Evolutionary conservation across 1,284 basidiomycete genomes (phyloP), one percentile per base, ranked within the genome.

Genomic region (Fomitopsis palustris): DNA sequence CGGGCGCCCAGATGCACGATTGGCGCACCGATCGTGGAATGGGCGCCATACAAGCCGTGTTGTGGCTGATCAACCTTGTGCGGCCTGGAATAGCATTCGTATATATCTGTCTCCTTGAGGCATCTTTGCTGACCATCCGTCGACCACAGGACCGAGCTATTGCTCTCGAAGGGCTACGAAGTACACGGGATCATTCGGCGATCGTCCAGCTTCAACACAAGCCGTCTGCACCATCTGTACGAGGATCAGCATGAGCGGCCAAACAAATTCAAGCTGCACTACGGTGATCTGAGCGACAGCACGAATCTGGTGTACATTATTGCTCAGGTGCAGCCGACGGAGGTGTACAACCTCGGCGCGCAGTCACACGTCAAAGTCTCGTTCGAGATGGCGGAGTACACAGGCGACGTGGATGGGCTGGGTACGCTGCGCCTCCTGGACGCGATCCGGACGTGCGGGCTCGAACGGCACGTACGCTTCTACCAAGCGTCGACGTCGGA

Each of bases 311-410:
- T 96, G 49, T 94, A 94, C 76, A 90, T 96, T 77, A 89, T 96
- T 71, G 90, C 94, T 2, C 86, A 92, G 69, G 93, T 96, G 56
- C 90, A 90, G 70, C 95, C 94, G 0, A 90, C 92, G 23, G 94
- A 96, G 75, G 88, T 96, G 59, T 96, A 96, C 83, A 96, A 96
- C 74, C 87, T 96, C 52, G 94, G 93, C 52, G 95, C 95, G n/a
- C 94, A 96, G 73, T 94, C 91, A 54, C 94, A 96, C 77, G 94
- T 96, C 78, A 96, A 96, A 74, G 94, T 96, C 64, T 96, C 93
- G 31, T 96, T 96, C 74, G 94, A 96, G 75, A 95, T 96, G 92
- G 92, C 94, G 38, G 94, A 96, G 76, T 96, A 96, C 77, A 96
- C 95, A 0, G 93, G 90, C 59, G 93, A 96, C 69, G 93, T 96